Conservation (phyloP, 2,329 filamentous ascomycete genomes). For the Hirsutella minnesotensis region DNA sequence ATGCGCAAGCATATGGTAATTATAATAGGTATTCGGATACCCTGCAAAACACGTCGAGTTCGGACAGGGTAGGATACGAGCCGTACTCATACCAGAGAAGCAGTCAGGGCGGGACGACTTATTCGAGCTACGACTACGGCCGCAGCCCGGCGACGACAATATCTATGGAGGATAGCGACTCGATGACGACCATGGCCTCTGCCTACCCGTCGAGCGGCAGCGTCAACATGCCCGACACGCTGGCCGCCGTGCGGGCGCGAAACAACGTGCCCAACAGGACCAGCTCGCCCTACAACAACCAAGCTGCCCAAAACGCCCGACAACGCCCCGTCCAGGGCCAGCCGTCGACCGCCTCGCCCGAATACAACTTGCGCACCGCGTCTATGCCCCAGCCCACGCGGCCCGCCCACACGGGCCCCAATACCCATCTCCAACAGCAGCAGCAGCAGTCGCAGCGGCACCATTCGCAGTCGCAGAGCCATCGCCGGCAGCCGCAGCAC, state of each 20-base stretch:
- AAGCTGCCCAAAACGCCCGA: background rate
- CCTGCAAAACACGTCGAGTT: background rate
- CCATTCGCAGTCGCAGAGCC: background rate
- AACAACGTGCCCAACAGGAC: background rate
- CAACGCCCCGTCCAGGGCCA: background rate
- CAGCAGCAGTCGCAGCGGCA: constrained; percentile 1
- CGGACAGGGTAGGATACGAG: constrained; percentile 16
- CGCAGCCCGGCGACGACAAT: constrained; percentile 18
- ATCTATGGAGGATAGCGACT: background rate
- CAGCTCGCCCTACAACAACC: constrained; percentile 1
- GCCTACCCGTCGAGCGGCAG: constrained; percentile 1
- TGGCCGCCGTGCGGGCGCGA: background rate
- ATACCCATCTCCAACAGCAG: background rate
- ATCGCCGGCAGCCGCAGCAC: background rate
- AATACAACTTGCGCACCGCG: background rate
- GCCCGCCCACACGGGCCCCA: background rate
- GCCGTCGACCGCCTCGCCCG: background rate
- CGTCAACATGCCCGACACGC: background rate
- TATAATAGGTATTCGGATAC: constrained; percentile 9
- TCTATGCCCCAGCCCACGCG: background rate
- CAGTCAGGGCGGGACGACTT: constrained; percentile 6
- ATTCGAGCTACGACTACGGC: constrained; percentile 9
- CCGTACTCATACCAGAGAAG: constrained; percentile 19
- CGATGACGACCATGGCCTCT: background rate
- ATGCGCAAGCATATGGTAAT: constrained; percentile 9